Base-by-base conservation (phyloP, 176 grass and related monocot species). In the Carex kokanica region DNA sequence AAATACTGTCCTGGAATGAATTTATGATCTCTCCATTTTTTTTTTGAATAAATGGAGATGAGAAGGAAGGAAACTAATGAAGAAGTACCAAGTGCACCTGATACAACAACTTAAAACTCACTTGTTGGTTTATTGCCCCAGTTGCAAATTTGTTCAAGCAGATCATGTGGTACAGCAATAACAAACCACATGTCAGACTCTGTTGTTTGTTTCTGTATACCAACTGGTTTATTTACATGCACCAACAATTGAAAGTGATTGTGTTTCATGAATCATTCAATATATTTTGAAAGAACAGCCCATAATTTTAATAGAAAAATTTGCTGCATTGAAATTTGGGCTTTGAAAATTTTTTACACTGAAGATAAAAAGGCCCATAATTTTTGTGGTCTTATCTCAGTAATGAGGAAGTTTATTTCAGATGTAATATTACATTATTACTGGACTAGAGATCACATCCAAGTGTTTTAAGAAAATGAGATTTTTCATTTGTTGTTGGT, bases 171-270 rank as follows among this genome's bases (percentile, higher is more conserved):
- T 24, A 56, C 24, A 56, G 24, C 43, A 74, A 54, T 17, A 53
- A 24, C 45, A 24, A 74, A 53, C 41, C 41, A 74, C 71, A 52
- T 74, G 45, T 12, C 21, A 53, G 11, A 27, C 11, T 47, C 20
- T 74, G 21, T 6, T 47, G 5, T 27, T 27, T 21, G 9, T 77
- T 25, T 21, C 11, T 77, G 49, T 55, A 56, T 31, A 77, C 73
- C 73, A 77, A 9, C 2, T 77, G 73, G 10, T 20, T 25, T 21
- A 5, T 12, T 17, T 53, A 53, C 45, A 74, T 11, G 5, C 21
- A 53, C 71, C 71, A 74, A 45, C 73, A 77, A 12, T 9, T 77
- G 73, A 78, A 18, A 78, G 51, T 10, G 73, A 78, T 43, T 55
- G 73, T 25, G 41, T 20, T 74, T 25, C 20, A 74, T 15, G 21